These are phyloP conservation scores for Chimonanthus salicifolius DNA, from an alignment of 164 flowering plant genomes.

Conservation along the genomic window DNA sequence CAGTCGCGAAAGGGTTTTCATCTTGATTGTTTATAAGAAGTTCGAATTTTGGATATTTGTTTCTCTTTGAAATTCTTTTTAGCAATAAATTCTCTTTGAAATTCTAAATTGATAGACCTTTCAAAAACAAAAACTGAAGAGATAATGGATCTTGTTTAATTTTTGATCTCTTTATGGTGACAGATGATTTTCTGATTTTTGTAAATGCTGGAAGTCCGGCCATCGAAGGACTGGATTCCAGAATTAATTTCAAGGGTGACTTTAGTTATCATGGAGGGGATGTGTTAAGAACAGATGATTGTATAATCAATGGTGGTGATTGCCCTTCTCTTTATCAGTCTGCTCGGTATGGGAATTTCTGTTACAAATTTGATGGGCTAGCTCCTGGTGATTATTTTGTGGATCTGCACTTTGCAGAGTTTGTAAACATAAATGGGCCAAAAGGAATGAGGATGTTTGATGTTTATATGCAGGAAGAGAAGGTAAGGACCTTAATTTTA, in stretches of 20 bases:
- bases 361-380: slow-evolving; percentile 46
- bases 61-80: background rate
- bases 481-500: slow-evolving; percentile 40
- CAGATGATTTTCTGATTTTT: slow-evolving; percentile 53
- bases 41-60: background rate
- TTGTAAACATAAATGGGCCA: slow-evolving; percentile 66
- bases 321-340: slow-evolving; percentile 56
- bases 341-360: slow-evolving; percentile 59
- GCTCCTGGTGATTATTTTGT: slow-evolving; percentile 57
- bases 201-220: slow-evolving; percentile 63
- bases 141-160: background rate
- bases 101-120: background rate
- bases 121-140: background rate
- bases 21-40: background rate
- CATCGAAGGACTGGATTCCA: slow-evolving; percentile 19
- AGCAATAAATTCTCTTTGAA: too few relatives aligned
- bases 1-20: background rate
- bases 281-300: slow-evolving; percentile 51
- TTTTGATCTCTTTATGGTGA: slow-evolving; percentile 12
- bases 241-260: slow-evolving; percentile 30
- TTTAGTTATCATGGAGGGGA: slow-evolving; percentile 58
- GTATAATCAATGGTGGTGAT: slow-evolving; percentile 47
- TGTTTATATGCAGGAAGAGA: slow-evolving; percentile 72
- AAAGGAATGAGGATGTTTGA: slow-evolving; percentile 78
- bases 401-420: slow-evolving; percentile 83